Percentiles rank a stretch among this genome's conserved stretches.
Evolutionary conservation across 2,329 filamentous ascomycete species (phyloP).

Genomic region (Colletotrichum sp.): DNA sequence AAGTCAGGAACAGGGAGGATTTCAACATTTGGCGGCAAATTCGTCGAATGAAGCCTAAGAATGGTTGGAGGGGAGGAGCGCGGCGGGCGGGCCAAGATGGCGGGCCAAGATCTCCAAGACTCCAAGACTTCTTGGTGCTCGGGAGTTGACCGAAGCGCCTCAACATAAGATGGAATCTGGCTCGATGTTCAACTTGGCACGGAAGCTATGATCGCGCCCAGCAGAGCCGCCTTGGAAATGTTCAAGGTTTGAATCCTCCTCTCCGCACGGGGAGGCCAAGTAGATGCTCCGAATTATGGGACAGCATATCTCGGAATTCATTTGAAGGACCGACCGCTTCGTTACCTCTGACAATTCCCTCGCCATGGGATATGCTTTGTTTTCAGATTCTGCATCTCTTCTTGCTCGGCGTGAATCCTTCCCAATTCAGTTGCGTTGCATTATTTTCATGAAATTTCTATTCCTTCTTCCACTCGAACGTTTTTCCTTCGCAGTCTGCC

Average conservation of each 20-base stretch:
- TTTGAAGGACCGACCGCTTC: not conserved
- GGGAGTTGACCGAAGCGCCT: not conserved
- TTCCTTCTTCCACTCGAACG: too few species aligned
- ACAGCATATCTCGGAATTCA: not conserved
- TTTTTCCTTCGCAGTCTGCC: too few species aligned
- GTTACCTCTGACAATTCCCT: rapidly evolving
- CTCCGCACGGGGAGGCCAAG: not conserved
- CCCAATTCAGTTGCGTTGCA: not conserved
- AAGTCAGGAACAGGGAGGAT: not conserved
- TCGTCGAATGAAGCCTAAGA: not conserved
- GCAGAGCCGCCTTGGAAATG: not conserved
- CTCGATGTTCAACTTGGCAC: constrained; percentile 1
- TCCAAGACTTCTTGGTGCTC: constrained; percentile 3
- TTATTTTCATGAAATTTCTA: too few species aligned
- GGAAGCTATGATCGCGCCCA: not conserved
- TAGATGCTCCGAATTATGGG: not conserved
- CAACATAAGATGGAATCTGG: not conserved
- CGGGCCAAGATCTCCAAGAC: constrained; percentile 7
- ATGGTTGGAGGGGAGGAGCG: not conserved
- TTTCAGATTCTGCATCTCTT: not conserved
- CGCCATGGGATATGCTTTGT: not conserved
- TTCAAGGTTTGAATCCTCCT: not conserved
- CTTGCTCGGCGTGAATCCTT: not conserved
- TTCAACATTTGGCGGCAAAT: not conserved
- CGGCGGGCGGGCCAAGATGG: not conserved